Evolutionary conservation across 2,329 filamentous ascomycete species (phyloP).

Genomic region (Byssothecium circinans): DNA sequence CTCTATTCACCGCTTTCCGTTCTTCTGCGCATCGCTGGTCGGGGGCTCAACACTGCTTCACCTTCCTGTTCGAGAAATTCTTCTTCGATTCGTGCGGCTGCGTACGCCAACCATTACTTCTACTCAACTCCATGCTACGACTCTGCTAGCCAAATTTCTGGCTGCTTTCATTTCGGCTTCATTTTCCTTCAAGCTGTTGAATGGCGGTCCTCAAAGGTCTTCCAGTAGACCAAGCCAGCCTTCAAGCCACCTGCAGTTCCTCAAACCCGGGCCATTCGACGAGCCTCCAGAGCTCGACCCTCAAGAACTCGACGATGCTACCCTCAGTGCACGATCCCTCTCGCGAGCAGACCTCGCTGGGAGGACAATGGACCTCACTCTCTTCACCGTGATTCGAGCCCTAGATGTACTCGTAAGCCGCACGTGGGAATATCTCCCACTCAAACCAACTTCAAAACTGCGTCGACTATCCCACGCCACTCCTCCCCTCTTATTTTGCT

Average conservation of each 20-base stretch:
- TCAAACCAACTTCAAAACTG: conserved; percentile 3
- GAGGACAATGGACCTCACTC: conserved; percentile 76
- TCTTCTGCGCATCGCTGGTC: conserved; percentile 55
- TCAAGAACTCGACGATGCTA: conserved; percentile 8
- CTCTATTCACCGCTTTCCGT: conserved; percentile 53
- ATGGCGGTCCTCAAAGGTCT: conserved; percentile 36
- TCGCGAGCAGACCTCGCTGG: conserved; percentile 56
- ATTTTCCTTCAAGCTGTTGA: conserved; percentile 53
- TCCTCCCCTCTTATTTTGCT: conserved; percentile 72
- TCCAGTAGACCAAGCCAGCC: conserved; percentile 1
- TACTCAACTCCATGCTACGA: not conserved
- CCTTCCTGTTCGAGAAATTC: conserved; percentile 28
- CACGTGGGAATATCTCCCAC: conserved; percentile 55
- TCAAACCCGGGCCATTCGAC: conserved; percentile 25
- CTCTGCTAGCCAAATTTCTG: conserved; percentile 43
- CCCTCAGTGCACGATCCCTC: conserved; percentile 9
- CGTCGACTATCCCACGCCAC: conserved; percentile 46
- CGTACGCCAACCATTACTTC: conserved; percentile 15
- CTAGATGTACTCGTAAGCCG: conserved; percentile 64
- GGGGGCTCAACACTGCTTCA: conserved; percentile 55
- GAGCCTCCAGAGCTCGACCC: conserved; percentile 23
- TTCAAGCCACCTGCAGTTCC: conserved; percentile 12
- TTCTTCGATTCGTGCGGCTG: conserved; percentile 9
- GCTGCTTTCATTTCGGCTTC: conserved; percentile 54
- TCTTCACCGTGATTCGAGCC: conserved; percentile 75